A percentile compares a stretch with the other conserved stretches of the same genome.
These are phyloP conservation scores for Aspergillus japonicus DNA, from an alignment of 2,329 filamentous ascomycete genomes.

Conservation along the genomic window DNA sequence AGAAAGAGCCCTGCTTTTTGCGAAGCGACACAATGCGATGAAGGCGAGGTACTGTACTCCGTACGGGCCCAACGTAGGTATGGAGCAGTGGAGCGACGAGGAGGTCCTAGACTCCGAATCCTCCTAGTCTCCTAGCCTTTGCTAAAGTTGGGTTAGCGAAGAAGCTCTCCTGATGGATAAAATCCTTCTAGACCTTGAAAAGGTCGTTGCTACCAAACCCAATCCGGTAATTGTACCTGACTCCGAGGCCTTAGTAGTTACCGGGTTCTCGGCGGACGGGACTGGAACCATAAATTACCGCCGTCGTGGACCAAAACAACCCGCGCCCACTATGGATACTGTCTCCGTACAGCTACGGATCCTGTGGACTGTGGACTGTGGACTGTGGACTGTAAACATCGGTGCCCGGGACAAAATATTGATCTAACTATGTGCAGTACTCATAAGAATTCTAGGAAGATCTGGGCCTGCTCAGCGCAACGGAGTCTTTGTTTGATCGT, in stretches of 20 bases:
- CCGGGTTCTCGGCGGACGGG: constrained; percentile 3
- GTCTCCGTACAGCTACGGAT: neutral
- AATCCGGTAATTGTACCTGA: constrained; percentile 12
- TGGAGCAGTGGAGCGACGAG: neutral
- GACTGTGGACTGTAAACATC: neutral
- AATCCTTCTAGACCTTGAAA: constrained; percentile 6
- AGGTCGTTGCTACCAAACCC: neutral
- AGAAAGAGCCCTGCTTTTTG: neutral
- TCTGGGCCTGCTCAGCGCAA: constrained; percentile 16
- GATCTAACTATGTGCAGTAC: neutral
- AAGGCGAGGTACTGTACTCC: neutral
- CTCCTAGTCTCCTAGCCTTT: no score
- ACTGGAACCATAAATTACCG: constrained; percentile 11
- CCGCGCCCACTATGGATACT: neutral
- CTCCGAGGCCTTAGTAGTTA: no score
- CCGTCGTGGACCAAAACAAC: neutral
- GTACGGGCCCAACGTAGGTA: neutral
- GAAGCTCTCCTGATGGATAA: constrained; percentile 1
- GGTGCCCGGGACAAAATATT: neutral
- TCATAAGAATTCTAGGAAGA: neutral
- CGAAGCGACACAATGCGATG: neutral
- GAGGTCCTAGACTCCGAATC: no score
- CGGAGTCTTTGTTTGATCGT: constrained; percentile 31
- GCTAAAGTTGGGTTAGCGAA: no score
- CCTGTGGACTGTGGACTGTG: neutral